phyloP scores from a whole-genome alignment of 2,329 filamentous ascomycete genomes.

The Nannizziopsis barbatae region DNA sequence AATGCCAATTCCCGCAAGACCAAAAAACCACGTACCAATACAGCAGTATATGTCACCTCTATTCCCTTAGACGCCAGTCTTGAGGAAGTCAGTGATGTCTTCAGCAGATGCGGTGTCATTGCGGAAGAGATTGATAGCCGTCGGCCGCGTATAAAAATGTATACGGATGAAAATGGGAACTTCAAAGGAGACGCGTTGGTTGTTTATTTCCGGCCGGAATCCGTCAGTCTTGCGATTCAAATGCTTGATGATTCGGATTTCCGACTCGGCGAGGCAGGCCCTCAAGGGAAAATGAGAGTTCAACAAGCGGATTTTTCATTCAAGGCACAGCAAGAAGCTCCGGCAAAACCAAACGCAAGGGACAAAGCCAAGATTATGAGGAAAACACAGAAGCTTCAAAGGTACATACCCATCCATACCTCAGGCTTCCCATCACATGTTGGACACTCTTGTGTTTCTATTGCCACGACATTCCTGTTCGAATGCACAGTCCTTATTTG shows the following conservation, averaged over 20 bases:
- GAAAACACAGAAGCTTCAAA: conserved; percentile 78
- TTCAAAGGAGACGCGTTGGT: conserved; percentile 92
- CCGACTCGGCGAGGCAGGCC: conserved; percentile 47
- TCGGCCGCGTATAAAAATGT: conserved; percentile 83
- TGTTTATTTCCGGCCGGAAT: conserved; percentile 90
- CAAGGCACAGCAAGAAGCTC: conserved; percentile 68
- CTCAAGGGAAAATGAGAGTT: conserved; percentile 60
- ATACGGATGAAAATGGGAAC: conserved; percentile 64
- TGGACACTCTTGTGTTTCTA: conserved; percentile 14
- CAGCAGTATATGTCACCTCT: conserved; percentile 82
- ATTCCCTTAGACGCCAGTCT: conserved; percentile 68
- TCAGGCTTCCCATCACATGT: neutral
- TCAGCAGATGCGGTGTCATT: conserved; percentile 83
- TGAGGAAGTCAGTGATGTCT: conserved; percentile 70
- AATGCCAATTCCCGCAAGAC: conserved; percentile 25
- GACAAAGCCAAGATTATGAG: conserved; percentile 85
- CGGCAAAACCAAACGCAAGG: conserved; percentile 43
- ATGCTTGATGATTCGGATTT: conserved; percentile 54
- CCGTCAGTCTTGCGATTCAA: conserved; percentile 56
- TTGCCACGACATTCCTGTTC: no score
- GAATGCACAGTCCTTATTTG: no score
- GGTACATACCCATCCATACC: conserved; percentile 31
- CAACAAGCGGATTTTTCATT: conserved; percentile 79
- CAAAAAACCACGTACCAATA: conserved; percentile 54
- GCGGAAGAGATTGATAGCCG: conserved; percentile 88